A percentile compares a stretch with the other conserved stretches of the same genome.
These are phyloP conservation scores for Lasiodiplodia hormozganensis DNA, from an alignment of 2,329 filamentous ascomycete genomes.

Conservation along the genomic window DNA sequence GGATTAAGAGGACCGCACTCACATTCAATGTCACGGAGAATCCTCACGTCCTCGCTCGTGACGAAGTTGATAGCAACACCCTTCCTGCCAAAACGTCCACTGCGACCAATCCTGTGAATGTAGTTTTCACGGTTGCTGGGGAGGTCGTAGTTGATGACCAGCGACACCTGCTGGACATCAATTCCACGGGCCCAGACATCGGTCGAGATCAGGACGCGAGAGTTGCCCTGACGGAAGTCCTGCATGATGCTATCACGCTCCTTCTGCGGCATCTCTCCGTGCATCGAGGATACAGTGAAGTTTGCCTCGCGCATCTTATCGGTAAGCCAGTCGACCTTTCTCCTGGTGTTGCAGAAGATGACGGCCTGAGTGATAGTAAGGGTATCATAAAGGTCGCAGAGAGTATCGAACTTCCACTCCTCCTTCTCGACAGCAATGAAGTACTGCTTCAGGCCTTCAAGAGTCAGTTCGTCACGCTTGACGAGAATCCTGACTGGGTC, in stretches of 20 bases:
- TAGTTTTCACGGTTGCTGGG: constrained; percentile 99
- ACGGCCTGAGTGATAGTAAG: constrained; percentile 98
- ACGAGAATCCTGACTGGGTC: constrained; percentile 95
- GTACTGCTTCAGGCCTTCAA: constrained; percentile 98
- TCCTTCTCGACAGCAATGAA: constrained; percentile 99
- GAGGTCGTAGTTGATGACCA: constrained; percentile 99
- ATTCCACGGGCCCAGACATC: constrained; percentile 99
- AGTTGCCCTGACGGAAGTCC: constrained; percentile 96
- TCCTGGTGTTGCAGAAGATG: constrained; percentile 98
- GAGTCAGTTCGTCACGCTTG: constrained; percentile 97
- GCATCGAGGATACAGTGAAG: constrained; percentile 98
- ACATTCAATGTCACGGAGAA: constrained; percentile 95
- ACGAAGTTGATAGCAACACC: constrained; percentile 99
- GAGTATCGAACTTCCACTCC: constrained; percentile 99
- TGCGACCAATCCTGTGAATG: constrained; percentile 96
- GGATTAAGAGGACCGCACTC: constrained; percentile 44
- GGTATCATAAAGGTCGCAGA: constrained; percentile 98
- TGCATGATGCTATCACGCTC: constrained; percentile 99
- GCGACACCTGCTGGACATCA: constrained; percentile 95
- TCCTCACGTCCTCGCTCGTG: constrained; percentile 96
- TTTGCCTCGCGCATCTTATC: constrained; percentile 99
- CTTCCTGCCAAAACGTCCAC: constrained; percentile 94
- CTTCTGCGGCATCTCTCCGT: constrained; percentile 98
- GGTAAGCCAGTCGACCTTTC: constrained; percentile 99
- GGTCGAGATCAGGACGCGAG: constrained; percentile 93